Conservation (phyloP, 2,329 filamentous ascomycete species). For the Keithomyces neogunnii region DNA sequence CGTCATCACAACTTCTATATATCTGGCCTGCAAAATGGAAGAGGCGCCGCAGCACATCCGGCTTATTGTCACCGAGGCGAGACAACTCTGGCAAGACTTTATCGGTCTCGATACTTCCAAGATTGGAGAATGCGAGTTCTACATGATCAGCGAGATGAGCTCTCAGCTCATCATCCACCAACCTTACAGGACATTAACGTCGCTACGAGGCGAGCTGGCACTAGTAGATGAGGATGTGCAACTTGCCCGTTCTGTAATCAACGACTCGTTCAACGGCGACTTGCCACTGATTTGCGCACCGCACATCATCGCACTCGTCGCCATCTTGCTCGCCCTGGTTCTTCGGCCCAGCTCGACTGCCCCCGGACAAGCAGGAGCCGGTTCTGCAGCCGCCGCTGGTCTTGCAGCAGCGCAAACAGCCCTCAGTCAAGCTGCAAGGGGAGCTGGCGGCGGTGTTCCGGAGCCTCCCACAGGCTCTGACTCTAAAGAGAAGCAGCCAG, state of each 20-base stretch:
- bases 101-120: conserved; percentile 70
- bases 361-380: conserved; percentile 19
- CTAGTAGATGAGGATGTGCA: conserved; percentile 71
- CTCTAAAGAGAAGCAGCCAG: conserved; percentile 40
- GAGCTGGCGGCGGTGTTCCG: conserved; percentile 14
- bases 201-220: conserved; percentile 59
- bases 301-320: conserved; percentile 81
- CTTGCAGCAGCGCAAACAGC: conserved; percentile 43
- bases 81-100: conserved; percentile 75
- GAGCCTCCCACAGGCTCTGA: conserved; percentile 14
- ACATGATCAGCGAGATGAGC: conserved; percentile 81
- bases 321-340: conserved; percentile 76
- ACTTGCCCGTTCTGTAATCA: conserved; percentile 75
- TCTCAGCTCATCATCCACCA: conserved; percentile 87
- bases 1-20: conserved; percentile 85
- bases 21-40: conserved; percentile 96
- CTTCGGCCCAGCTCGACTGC: conserved; percentile 49
- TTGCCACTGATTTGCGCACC: conserved; percentile 78
- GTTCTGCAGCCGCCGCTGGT: conserved; percentile 27
- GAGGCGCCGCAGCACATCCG: conserved; percentile 95
- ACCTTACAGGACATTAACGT: conserved; percentile 73
- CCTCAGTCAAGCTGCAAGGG: conserved; percentile 36
- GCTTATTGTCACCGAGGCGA: conserved; percentile 77
- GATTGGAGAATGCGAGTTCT: conserved; percentile 90
- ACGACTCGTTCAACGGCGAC: conserved; percentile 89